These are phyloP conservation scores for Pseudocercospora macadamiae DNA, from an alignment of 2,329 filamentous ascomycete species.

Conservation along the genomic window DNA sequence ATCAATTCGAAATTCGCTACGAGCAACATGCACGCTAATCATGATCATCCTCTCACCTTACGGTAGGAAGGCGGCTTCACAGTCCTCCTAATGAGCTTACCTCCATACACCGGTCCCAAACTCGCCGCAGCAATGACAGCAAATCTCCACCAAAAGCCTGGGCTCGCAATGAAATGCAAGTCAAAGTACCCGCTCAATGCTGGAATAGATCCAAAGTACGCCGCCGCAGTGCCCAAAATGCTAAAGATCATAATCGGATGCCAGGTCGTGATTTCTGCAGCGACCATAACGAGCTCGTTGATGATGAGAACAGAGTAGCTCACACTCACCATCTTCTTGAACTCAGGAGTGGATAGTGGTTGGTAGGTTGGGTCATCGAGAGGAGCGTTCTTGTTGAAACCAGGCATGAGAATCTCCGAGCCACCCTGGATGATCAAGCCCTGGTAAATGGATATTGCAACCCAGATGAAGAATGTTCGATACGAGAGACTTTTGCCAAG, in stretches of 20 bases:
- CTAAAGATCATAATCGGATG: constrained; percentile 87
- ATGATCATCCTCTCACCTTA: constrained; percentile 65
- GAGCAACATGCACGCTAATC: not conserved
- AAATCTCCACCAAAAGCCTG: constrained; percentile 88
- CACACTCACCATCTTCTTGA: constrained; percentile 75
- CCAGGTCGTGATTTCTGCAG: constrained; percentile 95
- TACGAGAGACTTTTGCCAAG: constrained; percentile 84
- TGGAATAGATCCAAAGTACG: constrained; percentile 82
- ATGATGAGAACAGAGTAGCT: constrained; percentile 89
- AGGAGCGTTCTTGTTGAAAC: constrained; percentile 50
- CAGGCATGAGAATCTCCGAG: constrained; percentile 81
- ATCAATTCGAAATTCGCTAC: not conserved
- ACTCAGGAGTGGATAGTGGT: constrained; percentile 30
- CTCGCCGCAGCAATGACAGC: constrained; percentile 77
- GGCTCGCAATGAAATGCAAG: constrained; percentile 72
- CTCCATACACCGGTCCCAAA: constrained; percentile 82
- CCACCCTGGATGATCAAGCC: constrained; percentile 95
- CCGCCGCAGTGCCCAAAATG: constrained; percentile 76
- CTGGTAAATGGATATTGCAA: constrained; percentile 92
- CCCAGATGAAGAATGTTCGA: constrained; percentile 95
- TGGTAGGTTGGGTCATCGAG: constrained; percentile 20
- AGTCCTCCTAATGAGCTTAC: constrained; percentile 79
- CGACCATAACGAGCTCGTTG: constrained; percentile 97
- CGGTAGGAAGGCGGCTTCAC: constrained; percentile 92
- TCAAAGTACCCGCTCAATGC: constrained; percentile 92